Percentiles rank a stretch among this genome's conserved stretches.
These are phyloP conservation scores for Moniliella sp. DNA, from an alignment of 1,284 basidiomycete species.

Conservation along the genomic window DNA sequence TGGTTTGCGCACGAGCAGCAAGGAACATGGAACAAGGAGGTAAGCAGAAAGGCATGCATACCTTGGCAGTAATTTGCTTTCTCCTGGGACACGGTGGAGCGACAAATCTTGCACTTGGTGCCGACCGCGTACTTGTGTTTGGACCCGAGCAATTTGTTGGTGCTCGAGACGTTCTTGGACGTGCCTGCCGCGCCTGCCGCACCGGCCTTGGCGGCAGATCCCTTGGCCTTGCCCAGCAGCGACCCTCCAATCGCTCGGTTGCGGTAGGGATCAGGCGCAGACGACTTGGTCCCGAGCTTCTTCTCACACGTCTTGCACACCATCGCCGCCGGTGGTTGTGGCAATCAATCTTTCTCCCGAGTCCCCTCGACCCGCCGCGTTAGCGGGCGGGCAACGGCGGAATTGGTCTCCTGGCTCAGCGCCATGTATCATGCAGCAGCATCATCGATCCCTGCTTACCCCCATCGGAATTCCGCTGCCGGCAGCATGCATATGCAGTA, in stretches of 20 bases:
- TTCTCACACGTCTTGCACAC: conserved; percentile 12
- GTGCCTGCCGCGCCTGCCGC: conserved; percentile 2
- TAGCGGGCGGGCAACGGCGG: too few species aligned
- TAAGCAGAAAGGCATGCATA: conserved; percentile 2
- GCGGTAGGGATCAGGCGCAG: conserved; percentile 8
- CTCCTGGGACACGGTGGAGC: conserved; percentile 8
- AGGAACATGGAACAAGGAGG: background rate
- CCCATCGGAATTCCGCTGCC: too few species aligned
- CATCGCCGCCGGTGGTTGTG: too few species aligned
- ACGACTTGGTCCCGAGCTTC: conserved; percentile 4
- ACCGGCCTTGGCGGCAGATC: background rate
- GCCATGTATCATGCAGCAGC: too few species aligned
- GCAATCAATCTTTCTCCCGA: too few species aligned
- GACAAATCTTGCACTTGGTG: conserved; percentile 13
- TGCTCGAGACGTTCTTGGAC: conserved; percentile 15
- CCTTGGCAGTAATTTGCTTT: conserved; percentile 11
- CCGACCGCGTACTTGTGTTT: conserved; percentile 9
- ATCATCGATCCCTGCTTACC: too few species aligned
- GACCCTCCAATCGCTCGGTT: conserved; percentile 6
- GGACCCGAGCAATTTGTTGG: conserved; percentile 3
- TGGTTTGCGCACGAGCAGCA: background rate
- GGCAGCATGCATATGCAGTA: too few species aligned
- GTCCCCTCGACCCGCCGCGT: too few species aligned
- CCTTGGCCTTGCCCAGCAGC: conserved; percentile 3
- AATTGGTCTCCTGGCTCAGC: too few species aligned